Percentiles rank a stretch among this genome's conserved stretches.
Evolutionary conservation across 1,139 yeast genomes (phyloP).

Genomic region (Geotrichum cucujoidarum): DNA sequence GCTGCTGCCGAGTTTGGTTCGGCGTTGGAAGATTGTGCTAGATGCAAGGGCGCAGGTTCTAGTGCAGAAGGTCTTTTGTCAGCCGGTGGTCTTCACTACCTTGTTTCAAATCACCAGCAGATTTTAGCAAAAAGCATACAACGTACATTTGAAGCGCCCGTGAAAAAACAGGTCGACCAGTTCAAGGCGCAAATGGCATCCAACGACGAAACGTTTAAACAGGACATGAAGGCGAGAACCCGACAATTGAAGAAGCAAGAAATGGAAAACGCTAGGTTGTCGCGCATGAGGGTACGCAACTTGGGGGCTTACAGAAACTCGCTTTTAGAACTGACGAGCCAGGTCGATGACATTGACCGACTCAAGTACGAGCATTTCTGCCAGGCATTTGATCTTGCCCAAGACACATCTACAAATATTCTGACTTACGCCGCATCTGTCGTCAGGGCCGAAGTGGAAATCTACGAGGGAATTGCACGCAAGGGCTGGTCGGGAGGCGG

Average conservation of each 20-base stretch:
- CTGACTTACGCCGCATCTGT: constrained; percentile 57
- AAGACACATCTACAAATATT: constrained; percentile 52
- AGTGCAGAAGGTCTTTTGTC: constrained; percentile 63
- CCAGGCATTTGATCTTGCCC: constrained; percentile 53
- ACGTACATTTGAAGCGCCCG: constrained; percentile 52
- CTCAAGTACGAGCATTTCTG: constrained; percentile 70
- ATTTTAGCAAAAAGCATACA: constrained; percentile 57
- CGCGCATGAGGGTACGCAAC: constrained; percentile 46
- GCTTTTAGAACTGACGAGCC: constrained; percentile 60
- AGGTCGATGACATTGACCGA: constrained; percentile 72
- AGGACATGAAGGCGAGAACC: constrained; percentile 52
- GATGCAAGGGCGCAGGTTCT: constrained; percentile 59
- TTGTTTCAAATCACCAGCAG: constrained; percentile 73
- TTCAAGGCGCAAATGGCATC: constrained; percentile 30
- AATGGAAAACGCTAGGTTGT: constrained; percentile 49
- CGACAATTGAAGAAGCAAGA: constrained; percentile 51
- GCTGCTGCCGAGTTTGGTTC: constrained; percentile 73
- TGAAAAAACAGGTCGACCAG: constrained; percentile 34
- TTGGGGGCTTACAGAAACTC: constrained; percentile 60
- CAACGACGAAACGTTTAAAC: constrained; percentile 51
- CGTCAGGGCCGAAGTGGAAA: constrained; percentile 73
- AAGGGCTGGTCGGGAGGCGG: constrained; percentile 91
- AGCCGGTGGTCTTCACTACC: constrained; percentile 73
- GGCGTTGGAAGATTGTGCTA: constrained; percentile 65
- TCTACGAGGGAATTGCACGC: constrained; percentile 72